Evolutionary conservation across 2,329 filamentous ascomycete species (phyloP).

Genomic region (Cytospora schulzeri): DNA sequence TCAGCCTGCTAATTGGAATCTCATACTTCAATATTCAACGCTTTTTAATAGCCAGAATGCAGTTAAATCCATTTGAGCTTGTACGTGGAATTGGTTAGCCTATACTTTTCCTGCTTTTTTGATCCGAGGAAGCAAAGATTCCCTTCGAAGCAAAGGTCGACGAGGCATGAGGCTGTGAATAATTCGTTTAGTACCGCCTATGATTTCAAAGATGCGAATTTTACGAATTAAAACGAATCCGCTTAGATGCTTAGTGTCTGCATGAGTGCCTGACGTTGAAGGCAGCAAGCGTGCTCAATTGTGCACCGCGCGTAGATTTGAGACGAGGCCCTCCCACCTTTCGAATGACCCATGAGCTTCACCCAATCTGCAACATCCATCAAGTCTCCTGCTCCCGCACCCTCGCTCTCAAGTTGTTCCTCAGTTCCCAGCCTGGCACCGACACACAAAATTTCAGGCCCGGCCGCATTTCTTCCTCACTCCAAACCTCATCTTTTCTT

Average conservation of each 20-base stretch:
- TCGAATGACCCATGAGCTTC: constrained; percentile 19
- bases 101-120: too few relatives aligned
- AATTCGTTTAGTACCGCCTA: not conserved
- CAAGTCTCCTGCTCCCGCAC: constrained; percentile 18
- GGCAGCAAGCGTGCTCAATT: constrained; percentile 18
- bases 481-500: constrained; percentile 2
- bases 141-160: not conserved
- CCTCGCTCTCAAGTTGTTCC: constrained; percentile 21
- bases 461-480: constrained; percentile 6
- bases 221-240: not conserved
- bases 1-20: too few relatives aligned
- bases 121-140: not conserved
- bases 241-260: constrained; percentile 18
- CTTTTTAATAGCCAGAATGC: too few relatives aligned
- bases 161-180: not conserved
- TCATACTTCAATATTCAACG: too few relatives aligned
- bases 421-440: constrained; percentile 17
- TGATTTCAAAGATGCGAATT: not conserved
- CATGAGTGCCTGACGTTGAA: constrained; percentile 13
- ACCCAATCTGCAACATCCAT: constrained; percentile 25
- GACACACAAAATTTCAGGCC: constrained; percentile 20
- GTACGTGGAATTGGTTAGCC: too few relatives aligned
- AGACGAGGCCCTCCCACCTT: constrained; percentile 8
- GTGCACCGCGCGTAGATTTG: constrained; percentile 5
- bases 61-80: too few relatives aligned